phyloP scores from a whole-genome alignment of 2,329 filamentous ascomycete genomes.

The Arthroderma sp. region DNA sequence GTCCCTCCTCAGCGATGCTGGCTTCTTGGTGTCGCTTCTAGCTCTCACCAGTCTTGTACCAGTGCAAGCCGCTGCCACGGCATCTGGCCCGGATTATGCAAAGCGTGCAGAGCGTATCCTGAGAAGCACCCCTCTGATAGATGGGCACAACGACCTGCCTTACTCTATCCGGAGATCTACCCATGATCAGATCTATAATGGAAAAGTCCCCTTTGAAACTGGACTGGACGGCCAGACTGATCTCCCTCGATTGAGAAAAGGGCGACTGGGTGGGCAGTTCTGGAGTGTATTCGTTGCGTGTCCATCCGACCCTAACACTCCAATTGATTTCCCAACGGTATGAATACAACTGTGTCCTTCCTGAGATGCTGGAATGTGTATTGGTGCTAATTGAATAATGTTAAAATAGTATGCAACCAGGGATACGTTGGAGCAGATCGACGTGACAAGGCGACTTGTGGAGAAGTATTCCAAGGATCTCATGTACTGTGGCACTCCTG shows the following conservation, averaged over 20 bases:
- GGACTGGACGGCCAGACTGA: slow-evolving; percentile 20
- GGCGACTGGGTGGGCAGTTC: slow-evolving; percentile 24
- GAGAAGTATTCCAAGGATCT: slow-evolving; percentile 17
- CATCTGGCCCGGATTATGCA: slow-evolving; percentile 9
- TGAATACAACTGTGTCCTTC: neutral
- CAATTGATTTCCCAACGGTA: slow-evolving; percentile 16
- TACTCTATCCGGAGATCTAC: slow-evolving; percentile 20
- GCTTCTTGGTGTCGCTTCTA: neutral
- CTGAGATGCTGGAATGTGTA: neutral
- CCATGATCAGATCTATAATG: slow-evolving; percentile 22
- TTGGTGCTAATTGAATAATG: neutral
- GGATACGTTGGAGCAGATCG: slow-evolving; percentile 22
- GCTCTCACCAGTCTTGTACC: neutral
- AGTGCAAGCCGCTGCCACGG: neutral
- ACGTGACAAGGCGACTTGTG: slow-evolving; percentile 19
- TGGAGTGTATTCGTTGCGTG: slow-evolving; percentile 24
- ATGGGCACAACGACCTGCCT: slow-evolving; percentile 27
- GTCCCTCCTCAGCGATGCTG: neutral
- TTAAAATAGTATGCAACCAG: slow-evolving; percentile 15
- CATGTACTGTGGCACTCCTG: slow-evolving; percentile 16
- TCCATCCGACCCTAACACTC: slow-evolving; percentile 10
- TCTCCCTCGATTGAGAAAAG: slow-evolving; percentile 19
- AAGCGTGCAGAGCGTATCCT: slow-evolving; percentile 18
- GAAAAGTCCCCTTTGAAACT: slow-evolving; percentile 15
- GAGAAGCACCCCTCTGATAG: slow-evolving; percentile 20